Percentiles rank a stretch among this genome's conserved stretches.
phyloP scores from a whole-genome alignment of 1,284 basidiomycete species.

The Nidula niveotomentosa region DNA sequence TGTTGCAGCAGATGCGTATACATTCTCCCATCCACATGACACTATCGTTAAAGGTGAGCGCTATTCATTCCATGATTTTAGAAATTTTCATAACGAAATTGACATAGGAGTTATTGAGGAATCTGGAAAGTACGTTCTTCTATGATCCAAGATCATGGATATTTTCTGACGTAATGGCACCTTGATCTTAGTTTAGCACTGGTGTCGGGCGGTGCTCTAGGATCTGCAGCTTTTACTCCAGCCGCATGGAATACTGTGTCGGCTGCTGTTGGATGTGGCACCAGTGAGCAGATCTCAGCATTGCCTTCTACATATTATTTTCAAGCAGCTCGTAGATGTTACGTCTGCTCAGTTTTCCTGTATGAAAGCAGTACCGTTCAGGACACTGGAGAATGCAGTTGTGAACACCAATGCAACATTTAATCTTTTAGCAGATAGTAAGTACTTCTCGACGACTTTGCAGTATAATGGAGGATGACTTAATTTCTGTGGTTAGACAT shows the following conservation, averaged over 20 bases:
- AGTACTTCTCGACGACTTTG: constrained; percentile 2
- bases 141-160: background rate
- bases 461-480: constrained; percentile 2
- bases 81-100: constrained; percentile 1
- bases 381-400: constrained; percentile 22
- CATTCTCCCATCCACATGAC: constrained; percentile 27
- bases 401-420: constrained; percentile 19
- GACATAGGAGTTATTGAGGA: constrained; percentile 30
- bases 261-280: constrained; percentile 26
- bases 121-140: constrained; percentile 26
- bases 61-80: background rate
- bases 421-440: constrained; percentile 22
- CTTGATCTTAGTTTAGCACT: background rate
- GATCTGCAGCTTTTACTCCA: constrained; percentile 8
- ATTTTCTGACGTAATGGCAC: background rate
- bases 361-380: constrained; percentile 23
- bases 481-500: constrained; percentile 16
- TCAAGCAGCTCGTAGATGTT: constrained; percentile 9
- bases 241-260: constrained; percentile 25
- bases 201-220: constrained; percentile 6
- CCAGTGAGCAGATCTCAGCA: constrained; percentile 11
- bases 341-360: constrained; percentile 24
- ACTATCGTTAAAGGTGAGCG: constrained; percentile 26
- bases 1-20: constrained; percentile 26
- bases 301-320: background rate